Percentiles rank a stretch among this genome's conserved stretches.
Evolutionary conservation across 2,329 filamentous ascomycete species (phyloP).

Genomic region (Colletotrichum liaoningense): DNA sequence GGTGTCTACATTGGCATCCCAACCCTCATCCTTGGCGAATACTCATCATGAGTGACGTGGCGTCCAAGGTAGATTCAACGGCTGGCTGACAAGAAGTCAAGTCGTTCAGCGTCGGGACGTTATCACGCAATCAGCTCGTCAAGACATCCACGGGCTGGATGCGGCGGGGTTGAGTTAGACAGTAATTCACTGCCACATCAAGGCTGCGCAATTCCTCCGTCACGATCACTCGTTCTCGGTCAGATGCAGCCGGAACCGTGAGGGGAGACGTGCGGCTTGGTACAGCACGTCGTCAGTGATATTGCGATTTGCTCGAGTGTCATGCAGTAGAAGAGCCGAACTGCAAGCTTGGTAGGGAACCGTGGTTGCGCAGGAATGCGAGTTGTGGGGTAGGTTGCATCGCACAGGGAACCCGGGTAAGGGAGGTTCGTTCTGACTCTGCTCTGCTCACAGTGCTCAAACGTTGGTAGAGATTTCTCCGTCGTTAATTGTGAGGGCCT

Average conservation of each 20-base stretch:
- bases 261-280: neutral
- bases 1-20: neutral
- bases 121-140: neutral
- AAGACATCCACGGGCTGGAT: neutral
- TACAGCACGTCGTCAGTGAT: neutral
- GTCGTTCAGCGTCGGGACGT: neutral
- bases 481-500: neutral
- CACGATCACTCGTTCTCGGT: neutral
- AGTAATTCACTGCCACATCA: neutral
- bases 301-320: neutral
- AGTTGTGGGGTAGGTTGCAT: slow-evolving; percentile 32
- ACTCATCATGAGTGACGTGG: slow-evolving; percentile 1
- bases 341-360: slow-evolving; percentile 4
- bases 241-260: neutral
- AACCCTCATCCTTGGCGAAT: neutral
- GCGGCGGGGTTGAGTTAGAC: neutral
- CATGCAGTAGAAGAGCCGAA: neutral
- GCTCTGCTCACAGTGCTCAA: neutral
- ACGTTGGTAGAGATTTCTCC: neutral
- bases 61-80: neutral
- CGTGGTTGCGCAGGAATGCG: slow-evolving; percentile 9
- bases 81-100: neutral
- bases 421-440: neutral
- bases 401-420: slow-evolving; percentile 20
- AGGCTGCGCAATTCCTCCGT: neutral